Conservation (phyloP, 148 eudicot species). For the Silene latifolia region DNA sequence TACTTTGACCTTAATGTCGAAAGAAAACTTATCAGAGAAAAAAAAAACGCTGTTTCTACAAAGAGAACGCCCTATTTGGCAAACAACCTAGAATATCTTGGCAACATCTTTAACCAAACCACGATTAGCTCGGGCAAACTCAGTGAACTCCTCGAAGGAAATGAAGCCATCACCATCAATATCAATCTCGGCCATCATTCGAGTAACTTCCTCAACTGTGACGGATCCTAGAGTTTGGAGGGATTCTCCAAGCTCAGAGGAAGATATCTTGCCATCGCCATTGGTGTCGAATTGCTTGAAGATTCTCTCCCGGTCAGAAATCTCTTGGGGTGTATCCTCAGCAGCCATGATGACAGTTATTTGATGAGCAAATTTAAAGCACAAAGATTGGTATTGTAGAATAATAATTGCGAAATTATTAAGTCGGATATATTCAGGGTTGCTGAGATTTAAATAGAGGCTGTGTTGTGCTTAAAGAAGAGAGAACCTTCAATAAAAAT, state of each 20-base stretch:
- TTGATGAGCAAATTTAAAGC: background rate
- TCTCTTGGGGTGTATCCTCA: constrained; percentile 52
- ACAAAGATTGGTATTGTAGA: background rate
- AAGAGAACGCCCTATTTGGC: background rate
- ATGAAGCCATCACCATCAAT: constrained; percentile 75
- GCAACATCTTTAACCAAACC: constrained; percentile 82
- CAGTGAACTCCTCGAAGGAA: constrained; percentile 63
- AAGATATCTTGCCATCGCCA: constrained; percentile 79
- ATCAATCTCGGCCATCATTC: constrained; percentile 79
- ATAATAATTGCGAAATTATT: background rate
- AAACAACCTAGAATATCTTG: constrained; percentile 55
- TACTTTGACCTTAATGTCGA: background rate
- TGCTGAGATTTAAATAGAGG: constrained; percentile 15
- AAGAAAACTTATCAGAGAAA: background rate
- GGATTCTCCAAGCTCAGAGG: constrained; percentile 75
- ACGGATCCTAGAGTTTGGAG: constrained; percentile 63
- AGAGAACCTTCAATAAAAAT: background rate
- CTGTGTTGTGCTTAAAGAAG: background rate
- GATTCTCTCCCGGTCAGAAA: constrained; percentile 61
- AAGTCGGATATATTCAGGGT: background rate
- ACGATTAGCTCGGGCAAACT: constrained; percentile 56
- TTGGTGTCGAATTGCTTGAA: constrained; percentile 72
- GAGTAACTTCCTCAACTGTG: constrained; percentile 46
- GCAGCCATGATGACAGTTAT: constrained; percentile 37
- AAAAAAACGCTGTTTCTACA: background rate